Conservation (phyloP, 2,329 filamentous ascomycete genomes). For the Talaromyces sp. region DNA sequence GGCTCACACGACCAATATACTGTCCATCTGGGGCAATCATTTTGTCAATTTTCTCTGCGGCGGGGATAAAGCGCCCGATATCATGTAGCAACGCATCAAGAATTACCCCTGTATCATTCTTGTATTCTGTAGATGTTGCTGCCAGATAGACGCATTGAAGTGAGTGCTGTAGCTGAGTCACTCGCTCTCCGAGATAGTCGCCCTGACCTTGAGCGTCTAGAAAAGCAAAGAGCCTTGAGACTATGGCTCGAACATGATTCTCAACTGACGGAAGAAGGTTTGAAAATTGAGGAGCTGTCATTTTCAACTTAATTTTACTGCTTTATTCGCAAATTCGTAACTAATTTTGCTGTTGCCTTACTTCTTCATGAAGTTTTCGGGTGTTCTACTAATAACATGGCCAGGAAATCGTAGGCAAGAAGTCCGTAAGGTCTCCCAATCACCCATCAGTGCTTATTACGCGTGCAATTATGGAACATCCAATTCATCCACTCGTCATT, state of each 20-base stretch:
- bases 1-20: conserved; percentile 30
- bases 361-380: neutral
- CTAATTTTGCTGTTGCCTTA: neutral
- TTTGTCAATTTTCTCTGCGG: conserved; percentile 27
- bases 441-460: neutral
- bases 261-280: conserved; percentile 20
- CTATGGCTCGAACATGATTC: conserved; percentile 19
- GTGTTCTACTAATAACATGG: neutral
- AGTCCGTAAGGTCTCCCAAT: neutral
- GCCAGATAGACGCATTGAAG: conserved; percentile 33
- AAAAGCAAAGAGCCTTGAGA: conserved; percentile 28
- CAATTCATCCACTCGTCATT: conserved; percentile 6
- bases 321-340: neutral
- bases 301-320: conserved; percentile 13
- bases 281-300: neutral
- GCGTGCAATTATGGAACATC: conserved; percentile 2
- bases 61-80: conserved; percentile 36
- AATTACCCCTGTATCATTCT: conserved; percentile 30
- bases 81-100: conserved; percentile 34
- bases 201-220: conserved; percentile 31
- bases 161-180: conserved; percentile 35
- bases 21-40: conserved; percentile 29
- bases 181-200: conserved; percentile 33
- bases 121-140: conserved; percentile 18
- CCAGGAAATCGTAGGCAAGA: neutral